A percentile compares a stretch with the other conserved stretches of the same genome.
These are phyloP conservation scores for Fusarium graminum DNA, from an alignment of 2,329 filamentous ascomycete genomes.

Conservation along the genomic window DNA sequence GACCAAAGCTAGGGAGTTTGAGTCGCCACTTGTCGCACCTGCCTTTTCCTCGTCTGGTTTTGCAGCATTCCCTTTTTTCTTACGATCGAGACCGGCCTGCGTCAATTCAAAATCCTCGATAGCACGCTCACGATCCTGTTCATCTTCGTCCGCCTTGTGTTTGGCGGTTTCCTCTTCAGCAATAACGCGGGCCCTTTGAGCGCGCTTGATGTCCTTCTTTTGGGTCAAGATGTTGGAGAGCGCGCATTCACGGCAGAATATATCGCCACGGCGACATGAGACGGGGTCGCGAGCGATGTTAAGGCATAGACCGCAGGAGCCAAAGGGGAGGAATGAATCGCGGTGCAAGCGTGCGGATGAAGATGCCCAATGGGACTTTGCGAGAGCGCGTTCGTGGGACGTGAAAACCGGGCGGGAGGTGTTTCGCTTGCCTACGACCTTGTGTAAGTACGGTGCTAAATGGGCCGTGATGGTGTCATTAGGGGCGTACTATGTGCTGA, in stretches of 20 bases:
- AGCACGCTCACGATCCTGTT: slow-evolving; percentile 77
- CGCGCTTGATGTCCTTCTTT: slow-evolving; percentile 88
- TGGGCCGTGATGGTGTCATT: not conserved
- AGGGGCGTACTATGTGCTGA: slow-evolving; percentile 59
- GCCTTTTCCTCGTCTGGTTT: slow-evolving; percentile 48
- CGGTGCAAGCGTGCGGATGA: slow-evolving; percentile 86
- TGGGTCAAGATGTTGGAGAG: slow-evolving; percentile 91
- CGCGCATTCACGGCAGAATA: slow-evolving; percentile 96
- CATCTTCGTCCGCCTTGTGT: slow-evolving; percentile 70
- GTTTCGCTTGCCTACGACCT: slow-evolving; percentile 79
- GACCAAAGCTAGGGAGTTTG: slow-evolving; percentile 24
- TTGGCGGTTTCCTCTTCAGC: slow-evolving; percentile 73
- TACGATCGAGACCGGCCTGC: slow-evolving; percentile 74
- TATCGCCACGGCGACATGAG: slow-evolving; percentile 84
- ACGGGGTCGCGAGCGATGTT: slow-evolving; percentile 85
- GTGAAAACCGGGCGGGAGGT: slow-evolving; percentile 95
- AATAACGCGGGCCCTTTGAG: slow-evolving; percentile 75
- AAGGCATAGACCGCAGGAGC: slow-evolving; percentile 88
- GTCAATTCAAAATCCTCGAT: slow-evolving; percentile 86
- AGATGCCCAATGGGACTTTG: slow-evolving; percentile 84
- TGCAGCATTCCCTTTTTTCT: slow-evolving; percentile 56
- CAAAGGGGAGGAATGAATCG: slow-evolving; percentile 93
- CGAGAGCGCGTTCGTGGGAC: slow-evolving; percentile 85
- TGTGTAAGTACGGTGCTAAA: not conserved
- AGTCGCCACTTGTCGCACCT: slow-evolving; percentile 11